Conservation (phyloP, 495 filamentous ascomycete species). For the Lineolata rhizophorae region DNA sequence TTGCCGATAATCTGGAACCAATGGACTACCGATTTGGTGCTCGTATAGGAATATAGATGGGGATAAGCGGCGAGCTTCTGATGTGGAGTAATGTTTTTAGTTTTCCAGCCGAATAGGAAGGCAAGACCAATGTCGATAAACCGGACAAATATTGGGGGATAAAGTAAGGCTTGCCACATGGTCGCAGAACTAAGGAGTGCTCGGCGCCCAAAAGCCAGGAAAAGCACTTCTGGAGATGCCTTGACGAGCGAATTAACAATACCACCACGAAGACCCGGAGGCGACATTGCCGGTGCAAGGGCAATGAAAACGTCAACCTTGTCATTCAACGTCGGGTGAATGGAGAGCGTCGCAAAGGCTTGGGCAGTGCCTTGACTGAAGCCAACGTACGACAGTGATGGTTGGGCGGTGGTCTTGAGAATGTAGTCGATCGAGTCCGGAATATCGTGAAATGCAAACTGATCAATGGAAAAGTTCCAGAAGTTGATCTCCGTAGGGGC, state of each 20-base stretch:
- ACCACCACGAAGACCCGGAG: slow-evolving; percentile 67
- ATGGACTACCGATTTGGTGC: slow-evolving; percentile 86
- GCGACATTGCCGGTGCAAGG: slow-evolving; percentile 92
- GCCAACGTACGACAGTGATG: slow-evolving; percentile 83
- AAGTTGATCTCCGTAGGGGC: slow-evolving; percentile 58
- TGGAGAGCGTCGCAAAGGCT: slow-evolving; percentile 84
- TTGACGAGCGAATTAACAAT: slow-evolving; percentile 86
- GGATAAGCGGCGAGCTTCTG: slow-evolving; percentile 96
- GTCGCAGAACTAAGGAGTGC: slow-evolving; percentile 82
- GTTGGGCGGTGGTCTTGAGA: slow-evolving; percentile 56
- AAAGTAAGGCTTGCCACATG: slow-evolving; percentile 93
- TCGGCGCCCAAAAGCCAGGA: slow-evolving; percentile 82
- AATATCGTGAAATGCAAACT: slow-evolving; percentile 96
- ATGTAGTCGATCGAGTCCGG: slow-evolving; percentile 87
- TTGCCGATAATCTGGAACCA: slow-evolving; percentile 99
- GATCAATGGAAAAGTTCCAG: slow-evolving; percentile 95
- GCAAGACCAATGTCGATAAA: slow-evolving; percentile 62
- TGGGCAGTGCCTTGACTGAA: slow-evolving; percentile 96
- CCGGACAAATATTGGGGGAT: slow-evolving; percentile 82
- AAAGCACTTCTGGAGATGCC: slow-evolving; percentile 80
- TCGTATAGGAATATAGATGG: slow-evolving; percentile 89
- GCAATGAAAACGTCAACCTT: slow-evolving; percentile 94
- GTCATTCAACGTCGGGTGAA: slow-evolving; percentile 79
- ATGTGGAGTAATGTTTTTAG: slow-evolving; percentile 59
- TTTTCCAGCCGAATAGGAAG: slow-evolving; percentile 78